Evolutionary conservation across 2,329 filamentous ascomycete genomes (phyloP), one percentile per base, ranked within the genome.

Genomic region (Orbilia quercus): DNA sequence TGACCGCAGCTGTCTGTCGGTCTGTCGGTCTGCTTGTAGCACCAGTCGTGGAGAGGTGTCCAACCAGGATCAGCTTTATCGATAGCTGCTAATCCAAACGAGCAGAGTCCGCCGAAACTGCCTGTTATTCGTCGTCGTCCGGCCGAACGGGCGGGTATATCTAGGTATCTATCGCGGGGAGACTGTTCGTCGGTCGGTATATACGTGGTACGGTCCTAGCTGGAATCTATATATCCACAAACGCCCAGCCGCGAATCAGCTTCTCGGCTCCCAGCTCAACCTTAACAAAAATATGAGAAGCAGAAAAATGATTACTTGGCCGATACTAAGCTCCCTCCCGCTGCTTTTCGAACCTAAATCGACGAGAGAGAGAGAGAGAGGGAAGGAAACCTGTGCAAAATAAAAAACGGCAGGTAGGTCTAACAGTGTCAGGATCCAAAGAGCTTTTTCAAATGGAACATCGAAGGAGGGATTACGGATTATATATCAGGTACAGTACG

Each of bases 41-140:
- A 31, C 28, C 5, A 16, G 38, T 53, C 53, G 47, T 53, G 59
- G 48, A 54, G 48, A 53, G 58, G 58, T 63, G 47, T 51, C 28
- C 47, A 64, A 54, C 59, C 48, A 63, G 58, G 58, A 63, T 63
- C 45, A 42, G 59, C 59, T 45, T 64, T 64, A 64, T 64, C 59
- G 59, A 64, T 64, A 64, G 34, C 50, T 36, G 16, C 7, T 25
- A 25, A 20, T 20, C 22, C 12, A 22, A 18, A 4, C 16, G 16
- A 47, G 16, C 16, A 22, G 44, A 16, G 28, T 31, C 28, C 7
- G 7, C 2, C 44, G 44, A 47, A 2, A 11, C 22, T 20, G 44
- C 18, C 22, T 47, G 4, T 45, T n/a, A 3, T 16, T 45, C 50
- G 28, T n/a, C 16, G 50, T 28, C 25, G 28, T 12, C n/a, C n/a